phyloP scores from a whole-genome alignment of 106 monocot genomes.

The Phalaenopsis aphrodite region DNA sequence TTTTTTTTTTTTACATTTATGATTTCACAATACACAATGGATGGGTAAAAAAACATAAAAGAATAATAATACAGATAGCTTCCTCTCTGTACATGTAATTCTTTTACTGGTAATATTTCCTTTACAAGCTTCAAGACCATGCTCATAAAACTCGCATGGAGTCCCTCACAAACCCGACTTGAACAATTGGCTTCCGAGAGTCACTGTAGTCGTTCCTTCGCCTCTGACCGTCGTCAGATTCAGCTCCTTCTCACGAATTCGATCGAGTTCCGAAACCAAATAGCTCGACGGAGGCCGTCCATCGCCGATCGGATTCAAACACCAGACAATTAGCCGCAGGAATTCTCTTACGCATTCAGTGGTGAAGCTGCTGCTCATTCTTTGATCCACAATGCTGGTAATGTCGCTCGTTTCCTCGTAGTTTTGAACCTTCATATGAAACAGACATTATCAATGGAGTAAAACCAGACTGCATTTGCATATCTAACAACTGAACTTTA shows the following conservation, averaged over 20 bases:
- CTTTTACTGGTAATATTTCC: conserved; percentile 14
- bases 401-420: conserved; percentile 40
- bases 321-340: conserved; percentile 46
- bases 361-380: conserved; percentile 68
- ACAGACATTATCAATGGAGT: not conserved
- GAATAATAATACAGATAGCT: conserved; percentile 23
- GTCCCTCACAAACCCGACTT: conserved; percentile 11
- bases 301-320: conserved; percentile 34
- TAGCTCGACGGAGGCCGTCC: conserved; percentile 56
- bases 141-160: conserved; percentile 13
- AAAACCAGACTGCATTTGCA: not conserved
- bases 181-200: conserved; percentile 84
- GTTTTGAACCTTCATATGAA: conserved; percentile 52
- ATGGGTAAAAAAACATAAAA: conserved; percentile 7
- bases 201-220: conserved; percentile 69
- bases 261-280: conserved; percentile 53
- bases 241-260: conserved; percentile 78
- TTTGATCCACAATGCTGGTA: conserved; percentile 38
- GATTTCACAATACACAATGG: conserved; percentile 15
- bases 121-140: conserved; percentile 14
- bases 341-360: conserved; percentile 74
- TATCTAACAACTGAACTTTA: too few relatives aligned
- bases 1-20: conserved; percentile 14
- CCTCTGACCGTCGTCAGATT: conserved; percentile 77
- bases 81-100: conserved; percentile 31